Evolutionary conservation across 1,284 basidiomycete species (phyloP).

Genomic region (Rhodotorula sp.): DNA sequence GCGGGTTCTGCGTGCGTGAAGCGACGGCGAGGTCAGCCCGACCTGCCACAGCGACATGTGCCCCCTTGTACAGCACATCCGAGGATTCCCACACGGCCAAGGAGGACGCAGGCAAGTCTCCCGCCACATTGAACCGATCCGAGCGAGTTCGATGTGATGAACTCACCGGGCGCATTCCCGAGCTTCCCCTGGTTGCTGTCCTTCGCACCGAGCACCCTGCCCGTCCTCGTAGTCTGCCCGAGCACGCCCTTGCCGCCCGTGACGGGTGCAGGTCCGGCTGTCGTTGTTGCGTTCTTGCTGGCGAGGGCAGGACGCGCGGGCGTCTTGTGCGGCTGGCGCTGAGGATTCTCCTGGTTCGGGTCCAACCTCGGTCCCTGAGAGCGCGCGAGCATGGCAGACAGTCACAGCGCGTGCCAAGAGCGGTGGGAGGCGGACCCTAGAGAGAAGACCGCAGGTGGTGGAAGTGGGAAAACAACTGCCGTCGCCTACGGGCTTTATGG

Average conservation of each 20-base stretch:
- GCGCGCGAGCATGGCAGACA: conserved; percentile 13
- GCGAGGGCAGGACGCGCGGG: conserved; percentile 13
- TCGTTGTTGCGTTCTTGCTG: conserved; percentile 1
- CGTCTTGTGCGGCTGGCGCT: conserved; percentile 14
- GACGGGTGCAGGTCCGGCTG: neutral
- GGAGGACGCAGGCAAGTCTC: neutral
- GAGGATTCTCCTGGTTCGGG: conserved; percentile 23
- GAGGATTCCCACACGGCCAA: too few relatives aligned
- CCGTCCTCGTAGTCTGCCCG: conserved; percentile 3
- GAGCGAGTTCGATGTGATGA: neutral
- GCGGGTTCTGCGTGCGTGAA: conserved; percentile 5
- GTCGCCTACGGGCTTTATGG: too few relatives aligned
- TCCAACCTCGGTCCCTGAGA: conserved; percentile 2
- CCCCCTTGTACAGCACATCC: too few relatives aligned
- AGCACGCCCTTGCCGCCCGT: conserved; percentile 20
- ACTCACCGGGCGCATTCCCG: conserved; percentile 6
- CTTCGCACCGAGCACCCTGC: conserved; percentile 19
- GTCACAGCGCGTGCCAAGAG: too few relatives aligned
- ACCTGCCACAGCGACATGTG: neutral
- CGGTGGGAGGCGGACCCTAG: too few relatives aligned
- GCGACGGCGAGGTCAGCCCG: too few relatives aligned
- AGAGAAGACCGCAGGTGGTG: too few relatives aligned
- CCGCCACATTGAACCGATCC: neutral
- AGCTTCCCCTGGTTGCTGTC: conserved; percentile 12
- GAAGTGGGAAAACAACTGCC: accelerated